Base-by-base conservation (phyloP, 129 eudicot species). In the Glebionis coronaria region DNA sequence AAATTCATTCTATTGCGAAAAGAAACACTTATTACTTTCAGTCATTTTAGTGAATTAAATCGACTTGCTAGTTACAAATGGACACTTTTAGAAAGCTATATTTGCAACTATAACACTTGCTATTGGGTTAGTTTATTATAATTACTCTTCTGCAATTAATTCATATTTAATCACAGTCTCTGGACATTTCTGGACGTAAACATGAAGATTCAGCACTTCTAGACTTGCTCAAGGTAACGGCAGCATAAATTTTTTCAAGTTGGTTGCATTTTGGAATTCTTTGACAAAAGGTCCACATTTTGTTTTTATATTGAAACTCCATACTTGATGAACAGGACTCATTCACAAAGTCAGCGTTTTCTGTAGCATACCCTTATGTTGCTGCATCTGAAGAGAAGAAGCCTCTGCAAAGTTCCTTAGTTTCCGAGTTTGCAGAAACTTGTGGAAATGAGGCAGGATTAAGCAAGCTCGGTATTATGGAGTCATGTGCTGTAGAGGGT, bases 301-400 rank as follows among this genome's bases (percentile, higher is more conserved):
- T 60, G 12, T 9, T 16, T 45, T 45, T 14, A 29, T 53, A 49
- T 53, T 31, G 8, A 18, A 61, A 18, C 10, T 44, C 19, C 52
- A 25, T 25, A 44, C 42, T 46, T 61, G 68, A 56, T 72, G 69
- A 60, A 67, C 83, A 93, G 98, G 92, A 20, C 67, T 82, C 97
- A 40, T 84, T 83, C 74, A 76, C 89, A 49, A 88, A 78, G 67
- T 86, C 98, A 62, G 81, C 78, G 18, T 80, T 71, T 75, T 93
- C 98, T 29, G 67, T 93, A 65, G 96, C 96, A 59, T 88, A 82
- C 76, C 98, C 98, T 15, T 93, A 93, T 66, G 76, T 93, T 29
- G 65, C 85, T 67, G 73, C 88, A 61, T 80, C 83, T 65, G 92
- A 82, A 76, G 87, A 81, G 76, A 56, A 79, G 23, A 83, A 71